Base-by-base conservation (phyloP, 768 basidiomycete species). In the Rubroboletus satanas region DNA sequence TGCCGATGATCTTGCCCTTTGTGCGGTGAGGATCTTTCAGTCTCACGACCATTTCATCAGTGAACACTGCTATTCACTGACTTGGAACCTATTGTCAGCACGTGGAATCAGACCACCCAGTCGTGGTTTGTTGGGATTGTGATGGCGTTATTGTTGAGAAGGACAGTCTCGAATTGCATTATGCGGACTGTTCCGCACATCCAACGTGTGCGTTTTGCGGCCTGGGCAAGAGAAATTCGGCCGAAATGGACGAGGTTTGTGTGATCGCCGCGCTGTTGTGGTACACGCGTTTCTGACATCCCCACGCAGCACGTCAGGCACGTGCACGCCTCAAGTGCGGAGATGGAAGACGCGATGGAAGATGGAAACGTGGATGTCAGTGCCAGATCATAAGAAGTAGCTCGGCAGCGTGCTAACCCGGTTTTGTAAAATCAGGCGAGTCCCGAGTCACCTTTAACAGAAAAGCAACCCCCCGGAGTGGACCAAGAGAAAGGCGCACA, bases 111-210 rank as follows among this genome's bases (percentile, higher is more conserved):
- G 62, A 59, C 28, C 67, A 68, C 37, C 62, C 62, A 1, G 56
- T 53, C 12, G 59, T 70, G 15, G 66, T 67, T 36, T 70, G 67
- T 53, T 69, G 67, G 67, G 67, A 70, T 26, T 69, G 67, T 32
- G 64, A 58, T 35, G 68, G 67, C 5, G 42, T 57, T 1, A 60
- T 69, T 5, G 47, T 69, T 12, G 68, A 66, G 9, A 59, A 45
- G 14, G 46, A 35, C 18, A 51, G 35, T 49, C 58, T 68, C 35
- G 62, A 59, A 15, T 49, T 41, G 26, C 67, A 68, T 42, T 69
- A 67, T 12, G 39, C 60, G 17, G 66, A 63, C 5, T 66, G 59
- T 23, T 14, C 61, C 17, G 49, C 49, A 14, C 67, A 68, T 14
- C 63, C 63, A 14, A 54, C 63, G 11, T 68, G 67, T 44, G 28